A percentile compares a stretch with the other conserved stretches of the same genome.
Evolutionary conservation across 2,329 filamentous ascomycete species (phyloP).

Genomic region (Gaeumannomyces tritici): DNA sequence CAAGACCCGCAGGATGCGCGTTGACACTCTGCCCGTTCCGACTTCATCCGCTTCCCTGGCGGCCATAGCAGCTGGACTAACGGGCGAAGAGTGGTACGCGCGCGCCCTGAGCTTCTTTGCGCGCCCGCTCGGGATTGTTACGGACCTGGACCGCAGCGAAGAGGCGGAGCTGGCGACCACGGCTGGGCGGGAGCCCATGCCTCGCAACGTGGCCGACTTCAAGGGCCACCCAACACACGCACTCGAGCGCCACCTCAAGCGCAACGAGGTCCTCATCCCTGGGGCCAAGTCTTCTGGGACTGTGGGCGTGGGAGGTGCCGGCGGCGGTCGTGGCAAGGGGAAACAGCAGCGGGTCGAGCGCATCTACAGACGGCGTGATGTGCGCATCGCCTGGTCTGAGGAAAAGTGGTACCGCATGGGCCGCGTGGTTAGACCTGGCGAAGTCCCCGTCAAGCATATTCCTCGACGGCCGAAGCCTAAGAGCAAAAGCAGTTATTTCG

Average conservation of each 20-base stretch:
- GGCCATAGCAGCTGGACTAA: conserved; percentile 6
- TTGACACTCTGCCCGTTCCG: conserved; percentile 42
- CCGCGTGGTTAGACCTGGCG: conserved; percentile 64
- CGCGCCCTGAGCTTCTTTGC: conserved; percentile 39
- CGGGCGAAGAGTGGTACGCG: conserved; percentile 37
- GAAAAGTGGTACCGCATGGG: conserved; percentile 91
- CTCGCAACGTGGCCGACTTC: conserved; percentile 76
- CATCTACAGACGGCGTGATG: conserved; percentile 75
- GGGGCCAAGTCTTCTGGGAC: conserved; percentile 65
- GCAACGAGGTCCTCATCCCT: conserved; percentile 74
- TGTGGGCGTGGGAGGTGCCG: conserved; percentile 49
- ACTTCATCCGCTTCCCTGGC: background rate
- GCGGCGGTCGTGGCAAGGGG: conserved; percentile 24
- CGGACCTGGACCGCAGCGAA: conserved; percentile 76
- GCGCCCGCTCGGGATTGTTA: conserved; percentile 21
- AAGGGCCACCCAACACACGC: conserved; percentile 79
- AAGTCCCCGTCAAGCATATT: conserved; percentile 74
- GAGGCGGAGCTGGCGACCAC: conserved; percentile 62
- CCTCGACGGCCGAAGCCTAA: conserved; percentile 32
- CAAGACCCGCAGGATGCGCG: conserved; percentile 73
- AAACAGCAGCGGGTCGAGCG: conserved; percentile 50
- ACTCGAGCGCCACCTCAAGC: conserved; percentile 72
- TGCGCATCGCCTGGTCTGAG: conserved; percentile 65
- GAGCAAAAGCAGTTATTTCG: conserved; percentile 7
- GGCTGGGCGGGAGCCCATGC: conserved; percentile 73